Evolutionary conservation across 1,139 yeast species (phyloP), one percentile per base, ranked within the genome.

Genomic region (Taphrina deformans): DNA sequence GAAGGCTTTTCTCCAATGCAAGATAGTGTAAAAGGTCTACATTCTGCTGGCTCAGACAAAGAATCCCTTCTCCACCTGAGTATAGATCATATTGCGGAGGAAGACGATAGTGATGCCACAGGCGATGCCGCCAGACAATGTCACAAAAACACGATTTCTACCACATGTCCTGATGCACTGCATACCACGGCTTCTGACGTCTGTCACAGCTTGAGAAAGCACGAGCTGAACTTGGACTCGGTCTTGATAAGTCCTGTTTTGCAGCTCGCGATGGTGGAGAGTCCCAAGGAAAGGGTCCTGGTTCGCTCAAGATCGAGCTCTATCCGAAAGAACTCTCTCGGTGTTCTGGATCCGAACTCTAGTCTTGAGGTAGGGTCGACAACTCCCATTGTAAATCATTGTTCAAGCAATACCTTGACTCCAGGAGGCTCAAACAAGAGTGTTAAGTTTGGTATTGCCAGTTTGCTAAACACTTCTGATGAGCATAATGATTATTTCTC

Each of bases 191-290:
- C n/a, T n/a, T n/a, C n/a, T n/a, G n/a, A n/a, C n/a, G n/a, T n/a
- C n/a, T n/a, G n/a, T n/a, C n/a, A n/a, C n/a, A n/a, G n/a, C n/a
- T n/a, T n/a, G n/a, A n/a, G n/a, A n/a, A n/a, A n/a, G n/a, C n/a
- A n/a, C 35, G 35, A 31, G 35, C 35, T 10, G 18, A 27, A 44
- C n/a, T n/a, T 44, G 26, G 48, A 23, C 48, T 21, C 40, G 12
- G 12, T 51, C 27, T 14, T 16, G 44, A 24, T 51, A 14, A 51
- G 55, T 51, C 55, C 55, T 12, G n/a, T 33, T 2, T 27, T 51
- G 6, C 55, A 51, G 44, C 40, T n/a, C 18, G 55, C 55, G 27
- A 9, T 51, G 55, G 27, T 51, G 7, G 55, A 51, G 16, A 51
- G 44, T 16, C 55, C 55, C 12, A 29, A 33, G 16, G 55, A 51